These are phyloP conservation scores for Neocallimastix lanati DNA, from an alignment of 192 early-diverging fungal genomes.

Conservation along the genomic window DNA sequence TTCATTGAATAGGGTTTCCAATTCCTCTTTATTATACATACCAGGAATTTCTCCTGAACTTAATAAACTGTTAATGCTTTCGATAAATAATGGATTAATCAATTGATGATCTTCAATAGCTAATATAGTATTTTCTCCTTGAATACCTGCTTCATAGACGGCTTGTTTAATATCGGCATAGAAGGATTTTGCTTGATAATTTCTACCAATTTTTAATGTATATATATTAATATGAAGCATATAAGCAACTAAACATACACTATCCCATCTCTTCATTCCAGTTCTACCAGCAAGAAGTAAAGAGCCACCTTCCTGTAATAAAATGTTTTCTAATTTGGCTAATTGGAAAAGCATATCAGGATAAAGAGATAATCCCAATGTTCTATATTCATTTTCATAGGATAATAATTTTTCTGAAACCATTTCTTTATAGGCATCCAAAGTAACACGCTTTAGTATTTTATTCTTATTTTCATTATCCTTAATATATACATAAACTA, in stretches of 20 bases:
- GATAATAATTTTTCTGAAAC: neutral
- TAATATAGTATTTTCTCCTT: constrained; percentile 17
- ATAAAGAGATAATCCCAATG: constrained; percentile 19
- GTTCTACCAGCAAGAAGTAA: constrained; percentile 28
- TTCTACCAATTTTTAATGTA: constrained; percentile 14
- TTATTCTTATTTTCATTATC: neutral
- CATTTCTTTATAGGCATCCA: neutral
- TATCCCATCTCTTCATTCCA: constrained; percentile 17
- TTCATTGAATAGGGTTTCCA: constrained; percentile 14
- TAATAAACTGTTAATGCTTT: constrained; percentile 29
- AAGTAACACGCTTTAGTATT: neutral
- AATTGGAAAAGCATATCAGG: constrained; percentile 24
- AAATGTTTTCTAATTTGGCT: constrained; percentile 18
- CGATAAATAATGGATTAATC: constrained; percentile 17
- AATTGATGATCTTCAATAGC: constrained; percentile 35
- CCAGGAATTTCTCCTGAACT: constrained; percentile 32
- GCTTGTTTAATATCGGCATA: constrained; percentile 25
- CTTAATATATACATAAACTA: neutral
- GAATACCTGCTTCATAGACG: constrained; percentile 18
- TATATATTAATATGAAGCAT: constrained; percentile 18
- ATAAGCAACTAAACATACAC: constrained; percentile 16
- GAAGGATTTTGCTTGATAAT: constrained; percentile 21
- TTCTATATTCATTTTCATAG: constrained; percentile 24
- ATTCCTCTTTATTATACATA: constrained; percentile 28
- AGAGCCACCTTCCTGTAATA: constrained; percentile 28